phyloP scores from a whole-genome alignment of 1,139 yeast genomes.

The Kazachstania sp. region DNA sequence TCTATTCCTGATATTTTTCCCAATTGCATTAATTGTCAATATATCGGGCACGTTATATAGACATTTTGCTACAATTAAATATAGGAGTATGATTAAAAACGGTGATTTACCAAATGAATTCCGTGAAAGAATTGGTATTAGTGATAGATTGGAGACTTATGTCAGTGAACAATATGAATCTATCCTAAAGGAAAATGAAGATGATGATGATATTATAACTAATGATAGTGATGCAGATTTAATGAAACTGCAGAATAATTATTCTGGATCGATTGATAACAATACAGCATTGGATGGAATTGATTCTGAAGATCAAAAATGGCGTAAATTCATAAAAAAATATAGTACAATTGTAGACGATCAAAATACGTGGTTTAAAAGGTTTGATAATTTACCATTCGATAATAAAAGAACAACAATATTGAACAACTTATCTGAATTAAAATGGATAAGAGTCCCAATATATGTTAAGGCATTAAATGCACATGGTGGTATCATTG shows the following conservation, averaged over 20 bases:
- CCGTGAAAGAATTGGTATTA: constrained; percentile 15
- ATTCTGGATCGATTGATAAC: not conserved
- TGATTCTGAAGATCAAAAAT: constrained; percentile 4
- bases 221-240: constrained; percentile 1
- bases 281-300: not conserved
- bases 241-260: not conserved
- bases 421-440: constrained; percentile 41
- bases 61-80: constrained; percentile 20
- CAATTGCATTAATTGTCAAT: constrained; percentile 23
- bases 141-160: constrained; percentile 18
- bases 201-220: constrained; percentile 7
- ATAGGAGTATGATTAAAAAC: constrained; percentile 18
- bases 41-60: constrained; percentile 26
- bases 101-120: constrained; percentile 19
- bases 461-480: constrained; percentile 57
- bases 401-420: constrained; percentile 38
- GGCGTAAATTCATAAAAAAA: constrained; percentile 22
- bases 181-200: constrained; percentile 12
- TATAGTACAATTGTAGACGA: constrained; percentile 15
- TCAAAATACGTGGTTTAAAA: constrained; percentile 8
- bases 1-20: constrained; percentile 16
- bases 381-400: constrained; percentile 33
- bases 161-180: constrained; percentile 20
- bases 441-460: constrained; percentile 62
- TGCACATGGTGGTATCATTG: constrained; percentile 67